These are phyloP conservation scores for Venturia aucupariae DNA, from an alignment of 2,329 filamentous ascomycete genomes.

Conservation along the genomic window DNA sequence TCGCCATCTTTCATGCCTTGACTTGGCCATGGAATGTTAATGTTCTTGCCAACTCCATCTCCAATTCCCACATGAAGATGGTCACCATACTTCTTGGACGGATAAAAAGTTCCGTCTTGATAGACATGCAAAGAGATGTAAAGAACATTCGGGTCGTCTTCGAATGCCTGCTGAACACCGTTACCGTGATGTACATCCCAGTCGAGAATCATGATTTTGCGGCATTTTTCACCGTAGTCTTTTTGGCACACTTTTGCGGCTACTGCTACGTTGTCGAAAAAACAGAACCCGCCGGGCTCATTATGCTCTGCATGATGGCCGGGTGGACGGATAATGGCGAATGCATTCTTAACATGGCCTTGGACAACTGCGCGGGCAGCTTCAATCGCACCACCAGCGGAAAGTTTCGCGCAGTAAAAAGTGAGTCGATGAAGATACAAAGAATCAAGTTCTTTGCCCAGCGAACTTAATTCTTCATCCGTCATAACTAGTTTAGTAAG, in stretches of 20 bases:
- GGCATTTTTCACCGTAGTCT: constrained; percentile 68
- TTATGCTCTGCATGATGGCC: constrained; percentile 90
- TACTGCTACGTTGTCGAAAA: constrained; percentile 96
- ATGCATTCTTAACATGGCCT: constrained; percentile 81
- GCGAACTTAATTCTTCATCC: constrained; percentile 54
- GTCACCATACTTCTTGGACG: constrained; percentile 50
- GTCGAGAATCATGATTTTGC: constrained; percentile 86
- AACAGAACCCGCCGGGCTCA: constrained; percentile 83
- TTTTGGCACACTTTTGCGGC: constrained; percentile 80
- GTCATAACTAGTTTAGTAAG: constrained; percentile 33
- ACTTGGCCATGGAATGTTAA: constrained; percentile 60
- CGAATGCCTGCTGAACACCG: constrained; percentile 93
- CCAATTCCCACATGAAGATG: constrained; percentile 51
- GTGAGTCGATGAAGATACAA: constrained; percentile 64
- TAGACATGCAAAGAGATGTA: constrained; percentile 95
- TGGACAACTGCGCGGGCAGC: constrained; percentile 85
- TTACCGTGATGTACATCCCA: constrained; percentile 81
- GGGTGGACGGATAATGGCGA: constrained; percentile 89
- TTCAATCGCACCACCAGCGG: constrained; percentile 89
- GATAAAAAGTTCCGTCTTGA: constrained; percentile 76
- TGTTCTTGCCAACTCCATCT: constrained; percentile 51
- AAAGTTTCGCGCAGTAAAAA: constrained; percentile 70
- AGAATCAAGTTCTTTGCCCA: constrained; percentile 46
- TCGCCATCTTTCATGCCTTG: constrained; percentile 88
- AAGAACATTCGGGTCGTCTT: constrained; percentile 84